phyloP scores from a whole-genome alignment of 2,329 filamentous ascomycete genomes.

The Ophiocordyceps polyrhachis-furcata region DNA sequence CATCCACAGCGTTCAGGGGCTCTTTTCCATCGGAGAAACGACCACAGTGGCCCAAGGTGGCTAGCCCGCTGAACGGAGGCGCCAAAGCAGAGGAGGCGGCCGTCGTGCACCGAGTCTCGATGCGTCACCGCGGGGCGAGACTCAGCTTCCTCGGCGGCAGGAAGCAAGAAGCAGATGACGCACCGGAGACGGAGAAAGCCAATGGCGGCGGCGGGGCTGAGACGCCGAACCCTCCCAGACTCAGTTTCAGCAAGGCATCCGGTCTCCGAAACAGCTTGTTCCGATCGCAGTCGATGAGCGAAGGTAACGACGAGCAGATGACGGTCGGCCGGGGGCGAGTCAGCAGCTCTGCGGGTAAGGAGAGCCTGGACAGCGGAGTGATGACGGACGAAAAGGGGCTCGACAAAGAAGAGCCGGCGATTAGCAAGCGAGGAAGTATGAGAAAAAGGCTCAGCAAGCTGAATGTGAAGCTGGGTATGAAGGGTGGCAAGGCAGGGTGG shows the following conservation, averaged over 20 bases:
- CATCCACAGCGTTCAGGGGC: constrained; percentile 28
- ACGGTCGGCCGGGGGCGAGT: constrained; percentile 3
- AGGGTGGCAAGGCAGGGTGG: constrained; percentile 36
- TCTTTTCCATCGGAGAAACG: constrained; percentile 25
- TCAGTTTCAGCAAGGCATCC: constrained; percentile 12
- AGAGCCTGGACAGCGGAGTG: constrained; percentile 11
- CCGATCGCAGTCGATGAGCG: constrained; percentile 18
- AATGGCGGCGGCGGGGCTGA: constrained; percentile 13
- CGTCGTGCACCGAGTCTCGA: constrained; percentile 29
- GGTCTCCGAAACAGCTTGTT: constrained; percentile 24
- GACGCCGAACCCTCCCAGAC: constrained; percentile 13
- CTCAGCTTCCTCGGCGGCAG: constrained; percentile 38
- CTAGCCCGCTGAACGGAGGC: constrained; percentile 13
- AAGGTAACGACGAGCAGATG: constrained; percentile 6
- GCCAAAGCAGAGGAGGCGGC: constrained; percentile 29
- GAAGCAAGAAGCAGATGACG: constrained; percentile 21
- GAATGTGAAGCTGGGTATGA: constrained; percentile 56
- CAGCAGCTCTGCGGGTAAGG: constrained; percentile 9
- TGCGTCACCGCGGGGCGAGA: constrained; percentile 32
- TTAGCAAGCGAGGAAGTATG: constrained; percentile 41
- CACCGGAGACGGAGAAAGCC: constrained; percentile 10
- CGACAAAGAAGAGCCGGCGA: constrained; percentile 11
- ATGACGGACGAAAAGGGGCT: constrained; percentile 7
- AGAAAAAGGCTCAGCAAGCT: constrained; percentile 64
- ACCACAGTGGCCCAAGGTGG: constrained; percentile 14